Conservation (phyloP, 1,284 basidiomycete species). For the Puccinia triticina region DNA sequence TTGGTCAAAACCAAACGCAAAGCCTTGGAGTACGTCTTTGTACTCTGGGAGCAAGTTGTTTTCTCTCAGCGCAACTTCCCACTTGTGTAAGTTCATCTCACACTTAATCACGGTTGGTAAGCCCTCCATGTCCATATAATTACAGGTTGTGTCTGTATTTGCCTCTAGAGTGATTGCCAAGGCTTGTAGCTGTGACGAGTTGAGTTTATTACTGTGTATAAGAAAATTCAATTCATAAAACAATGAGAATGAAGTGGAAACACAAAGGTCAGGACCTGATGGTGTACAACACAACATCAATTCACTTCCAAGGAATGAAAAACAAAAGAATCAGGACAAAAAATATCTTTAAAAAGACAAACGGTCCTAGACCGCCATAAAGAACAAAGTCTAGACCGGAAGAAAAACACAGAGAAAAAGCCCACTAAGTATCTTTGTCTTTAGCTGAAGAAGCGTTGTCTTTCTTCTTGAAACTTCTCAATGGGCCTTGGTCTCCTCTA, state of each 20-base stretch:
- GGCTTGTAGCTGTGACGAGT: too few species aligned
- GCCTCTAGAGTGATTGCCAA: not conserved
- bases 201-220: too few species aligned
- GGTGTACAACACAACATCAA: too few species aligned
- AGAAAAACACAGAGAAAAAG: not conserved
- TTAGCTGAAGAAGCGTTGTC: not conserved
- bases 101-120: not conserved
- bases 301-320: too few species aligned
- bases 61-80: not conserved
- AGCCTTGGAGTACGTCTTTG: not conserved
- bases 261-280: too few species aligned
- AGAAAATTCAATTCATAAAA: too few species aligned
- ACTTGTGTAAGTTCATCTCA: too few species aligned
- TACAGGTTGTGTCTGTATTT: not conserved
- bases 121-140: not conserved
- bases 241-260: too few species aligned
- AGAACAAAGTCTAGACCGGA: not conserved
- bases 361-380: too few species aligned
- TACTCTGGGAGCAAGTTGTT: not conserved
- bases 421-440: not conserved
- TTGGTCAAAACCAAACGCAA: conserved; percentile 18
- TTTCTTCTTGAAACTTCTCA: too few species aligned
- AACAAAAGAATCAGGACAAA: too few species aligned
- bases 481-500: not conserved
- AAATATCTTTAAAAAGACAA: not conserved